phyloP scores from a whole-genome alignment of 805 yeast genomes.

The Metschnikowia dekortorum region DNA sequence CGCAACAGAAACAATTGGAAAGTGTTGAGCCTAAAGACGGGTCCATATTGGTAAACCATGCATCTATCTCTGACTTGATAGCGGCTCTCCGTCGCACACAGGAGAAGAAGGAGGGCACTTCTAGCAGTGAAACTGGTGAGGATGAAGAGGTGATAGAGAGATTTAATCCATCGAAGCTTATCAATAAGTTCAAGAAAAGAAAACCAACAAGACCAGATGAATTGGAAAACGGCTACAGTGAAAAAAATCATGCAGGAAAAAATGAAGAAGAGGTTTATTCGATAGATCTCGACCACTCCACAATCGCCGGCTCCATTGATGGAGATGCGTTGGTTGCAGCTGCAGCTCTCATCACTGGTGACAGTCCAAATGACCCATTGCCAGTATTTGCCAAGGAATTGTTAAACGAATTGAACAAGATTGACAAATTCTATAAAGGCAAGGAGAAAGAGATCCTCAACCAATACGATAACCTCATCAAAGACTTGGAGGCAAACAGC shows the following conservation, averaged over 20 bases:
- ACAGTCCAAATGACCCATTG: slow-evolving; percentile 23
- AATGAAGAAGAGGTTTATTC: slow-evolving; percentile 9
- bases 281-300: slow-evolving; percentile 19
- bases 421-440: slow-evolving; percentile 47
- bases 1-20: slow-evolving; percentile 41
- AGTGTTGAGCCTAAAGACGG: slow-evolving; percentile 24
- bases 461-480: slow-evolving; percentile 43
- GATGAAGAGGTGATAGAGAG: slow-evolving; percentile 9
- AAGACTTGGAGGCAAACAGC: slow-evolving; percentile 40
- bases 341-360: slow-evolving; percentile 7
- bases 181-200: slow-evolving; percentile 17
- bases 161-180: slow-evolving; percentile 16
- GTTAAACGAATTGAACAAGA: slow-evolving; percentile 45
- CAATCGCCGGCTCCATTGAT: slow-evolving; percentile 15
- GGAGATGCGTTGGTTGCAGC: slow-evolving; percentile 12
- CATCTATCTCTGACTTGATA: slow-evolving; percentile 28
- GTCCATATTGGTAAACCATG: slow-evolving; percentile 16
- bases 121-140: slow-evolving; percentile 3
- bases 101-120: slow-evolving; percentile 5
- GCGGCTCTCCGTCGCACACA: slow-evolving; percentile 12
- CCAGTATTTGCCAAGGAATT: slow-evolving; percentile 46
- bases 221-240: slow-evolving; percentile 3
- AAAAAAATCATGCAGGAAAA: slow-evolving; percentile 2
- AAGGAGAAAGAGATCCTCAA: slow-evolving; percentile 45
- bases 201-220: slow-evolving; percentile 6